Base-by-base conservation (phyloP, 2,329 filamentous ascomycete species). In the Lachnellula arida region DNA sequence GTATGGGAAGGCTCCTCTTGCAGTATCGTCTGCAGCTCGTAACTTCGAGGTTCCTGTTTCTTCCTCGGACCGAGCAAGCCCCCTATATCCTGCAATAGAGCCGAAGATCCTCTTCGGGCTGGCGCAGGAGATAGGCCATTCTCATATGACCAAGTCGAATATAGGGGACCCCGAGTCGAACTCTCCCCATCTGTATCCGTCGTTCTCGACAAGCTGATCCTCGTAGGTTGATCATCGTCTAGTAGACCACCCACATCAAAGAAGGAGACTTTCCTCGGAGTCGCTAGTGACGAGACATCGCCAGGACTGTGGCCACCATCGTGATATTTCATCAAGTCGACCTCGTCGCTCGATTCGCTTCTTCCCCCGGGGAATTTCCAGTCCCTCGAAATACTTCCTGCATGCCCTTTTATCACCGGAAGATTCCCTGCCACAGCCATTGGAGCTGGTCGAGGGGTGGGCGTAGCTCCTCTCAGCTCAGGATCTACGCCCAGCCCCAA, bases 201-300 rank as follows among this genome's bases (percentile, higher is more conserved):
- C 2, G 66, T 66, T 40, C 57, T 56, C 0, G 56, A 60, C 0
- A 63, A 65, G 48, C 66, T 67, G 2, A 59, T 51, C 53, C 63
- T 51, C 19, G 64, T 40, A 0, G 62, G 58, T 23, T 49, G 53
- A 34, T 78, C 78, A 17, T 77, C 78, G 5, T 86, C 83, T 0
- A 95, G 74, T 0, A 96, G 74, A 0, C 89, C 89, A 22, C 91
- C 91, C 1, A 91, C 86, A 63, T 96, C 92, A 65, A 93, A 91
- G 70, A 96, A 93, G 0, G 89, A 90, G 4, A 94, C 82, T 47
- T 80, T 78, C 4, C 81, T 76, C 4, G 82, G 78, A 1, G 77
- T 77, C n/a, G 68, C 63, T 9, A 73, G 68, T 3, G 73, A 73
- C 53, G 74, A 62, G 2, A 57, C 39, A 46, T 65, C 64, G 11